Evolutionary conservation across 352 stramenopile genomes (phyloP), one percentile per base, ranked within the genome.

Genomic region (Aphanomyces astaci): DNA sequence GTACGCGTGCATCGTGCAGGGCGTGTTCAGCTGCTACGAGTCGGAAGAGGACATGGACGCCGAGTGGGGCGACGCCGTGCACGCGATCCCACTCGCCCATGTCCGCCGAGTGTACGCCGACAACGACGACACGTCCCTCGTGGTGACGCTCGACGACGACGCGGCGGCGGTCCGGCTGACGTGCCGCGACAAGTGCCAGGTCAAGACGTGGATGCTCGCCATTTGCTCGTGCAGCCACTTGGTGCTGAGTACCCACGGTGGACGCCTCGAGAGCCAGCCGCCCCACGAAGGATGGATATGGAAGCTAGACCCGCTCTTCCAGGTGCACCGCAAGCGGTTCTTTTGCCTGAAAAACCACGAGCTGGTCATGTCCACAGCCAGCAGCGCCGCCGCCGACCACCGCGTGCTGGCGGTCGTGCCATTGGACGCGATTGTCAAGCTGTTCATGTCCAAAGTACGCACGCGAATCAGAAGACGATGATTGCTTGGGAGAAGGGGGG

Each of bases 1-100:
- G 2, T 95, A 90, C 67, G 85, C 84, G 0, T 78, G 82, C 1
- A 95, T 95, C 36, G 83, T 84, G 0, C 89, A 83, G 39, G 85
- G 85, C n/a, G 79, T 95, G 9, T 91, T 95, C 63, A 88, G 84
- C 33, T 95, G 93, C 68, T 95, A 92, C 54, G 85, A 88, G n/a
- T 80, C 81, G 0, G 80, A 92, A 33, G 81, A 87, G 43, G 84
- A 93, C 64, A 84, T 89, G 36, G 77, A 89, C 64, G 87, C 84
- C 57, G 84, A 95, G 49, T 95, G 86, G 86, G 86, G 86, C 0
- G 83, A 95, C 36, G 81, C 84, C 9, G 80, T 95, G 33, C 84
- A 92, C 56, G 84, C 86, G 0, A 91, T 95, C 31, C 85, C 82
- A 3, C 72, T 95, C 7, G 85, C 85, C 63, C 74, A 86, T 48